Evolutionary conservation across 208 protist genomes (phyloP), one percentile per base, ranked within the genome.

Genomic region (Herpetomonas samuelpessoai): DNA sequence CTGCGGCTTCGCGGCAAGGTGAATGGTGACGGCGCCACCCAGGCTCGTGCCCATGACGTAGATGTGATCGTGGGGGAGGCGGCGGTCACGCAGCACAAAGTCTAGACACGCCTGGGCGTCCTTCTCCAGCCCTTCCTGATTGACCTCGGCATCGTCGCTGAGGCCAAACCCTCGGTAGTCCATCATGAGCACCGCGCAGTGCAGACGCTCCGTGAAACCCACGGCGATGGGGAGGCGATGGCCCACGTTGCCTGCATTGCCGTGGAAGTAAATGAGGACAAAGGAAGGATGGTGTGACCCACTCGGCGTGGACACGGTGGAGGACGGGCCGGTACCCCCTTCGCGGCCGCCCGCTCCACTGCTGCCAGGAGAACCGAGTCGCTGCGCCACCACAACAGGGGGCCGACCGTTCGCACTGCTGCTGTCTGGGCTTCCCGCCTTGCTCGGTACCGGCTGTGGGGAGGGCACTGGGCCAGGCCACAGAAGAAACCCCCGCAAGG

Each of bases 161-260:
- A 74, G 60, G 38, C 93, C 93, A 71, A 79, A 97, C n/a, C 91
- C 93, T 21, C 93, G 76, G 71, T 97, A 97, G 65, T 96, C 88
- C 16, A 96, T 60, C 85, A 96, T 87, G 46, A 97, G 64, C 35
- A 97, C 82, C 9, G 77, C 83, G 66, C 85, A 93, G 3, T 65
- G 57, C 26, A 88, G 56, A 10, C 68, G 54, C 18, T 63, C 38
- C 14, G 85, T 70, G 10, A 96, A 66, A 26, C 80, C 47, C 28
- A 64, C 46, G 9, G 88, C 88, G 51, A 92, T 69, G 1, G 69
- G 74, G 10, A 97, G 75, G 35, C 90, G 79, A 62, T 97, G 88
- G 22, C 89, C 89, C 10, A 94, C 88, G 67, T 97, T 97, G 25
- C 93, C 91, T 1, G 93, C 88, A 50, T 97, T 96, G 39, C 93